These are phyloP conservation scores for Populus euphratica DNA, from an alignment of 345 rosid species.

Conservation along the genomic window DNA sequence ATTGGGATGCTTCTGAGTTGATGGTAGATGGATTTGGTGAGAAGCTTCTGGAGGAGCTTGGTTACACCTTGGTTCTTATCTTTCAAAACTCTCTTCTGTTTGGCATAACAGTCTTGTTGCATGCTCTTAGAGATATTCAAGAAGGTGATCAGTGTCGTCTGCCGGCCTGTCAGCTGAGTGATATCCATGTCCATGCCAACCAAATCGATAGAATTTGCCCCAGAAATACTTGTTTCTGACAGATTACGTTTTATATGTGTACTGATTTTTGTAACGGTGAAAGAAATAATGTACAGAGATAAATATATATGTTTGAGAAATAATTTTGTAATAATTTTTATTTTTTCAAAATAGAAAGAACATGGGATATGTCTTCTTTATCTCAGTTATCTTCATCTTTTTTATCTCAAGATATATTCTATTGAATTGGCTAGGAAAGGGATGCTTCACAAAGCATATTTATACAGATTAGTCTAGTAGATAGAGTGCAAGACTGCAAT, in stretches of 20 bases:
- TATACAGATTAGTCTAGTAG: not conserved
- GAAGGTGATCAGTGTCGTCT: not conserved
- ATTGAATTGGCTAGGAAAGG: not conserved
- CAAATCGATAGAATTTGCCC: not conserved
- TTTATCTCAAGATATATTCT: too few relatives aligned
- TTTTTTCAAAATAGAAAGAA: too few relatives aligned
- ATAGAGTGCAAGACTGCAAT: not conserved
- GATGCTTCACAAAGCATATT: not conserved
- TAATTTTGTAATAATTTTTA: too few relatives aligned
- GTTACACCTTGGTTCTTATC: constrained; percentile 77
- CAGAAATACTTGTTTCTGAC: not conserved
- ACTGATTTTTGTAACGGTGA: constrained; percentile 8
- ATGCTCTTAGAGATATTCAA: not conserved
- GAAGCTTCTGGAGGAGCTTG: constrained; percentile 97
- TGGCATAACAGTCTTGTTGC: not conserved
- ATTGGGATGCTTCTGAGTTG: constrained; percentile 89
- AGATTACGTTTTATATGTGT: constrained; percentile 4
- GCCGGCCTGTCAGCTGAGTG: not conserved
- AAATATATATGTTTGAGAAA: too few relatives aligned
- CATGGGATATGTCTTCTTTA: too few relatives aligned
- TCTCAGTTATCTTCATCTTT: too few relatives aligned
- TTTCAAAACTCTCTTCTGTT: constrained; percentile 17
- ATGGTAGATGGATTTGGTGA: constrained; percentile 98
- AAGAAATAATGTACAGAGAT: not conserved
- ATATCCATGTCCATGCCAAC: not conserved